Percentiles rank a stretch among this genome's conserved stretches.
Conservation (phyloP, 148 eudicot genomes). For the Euryodendron excelsum region DNA sequence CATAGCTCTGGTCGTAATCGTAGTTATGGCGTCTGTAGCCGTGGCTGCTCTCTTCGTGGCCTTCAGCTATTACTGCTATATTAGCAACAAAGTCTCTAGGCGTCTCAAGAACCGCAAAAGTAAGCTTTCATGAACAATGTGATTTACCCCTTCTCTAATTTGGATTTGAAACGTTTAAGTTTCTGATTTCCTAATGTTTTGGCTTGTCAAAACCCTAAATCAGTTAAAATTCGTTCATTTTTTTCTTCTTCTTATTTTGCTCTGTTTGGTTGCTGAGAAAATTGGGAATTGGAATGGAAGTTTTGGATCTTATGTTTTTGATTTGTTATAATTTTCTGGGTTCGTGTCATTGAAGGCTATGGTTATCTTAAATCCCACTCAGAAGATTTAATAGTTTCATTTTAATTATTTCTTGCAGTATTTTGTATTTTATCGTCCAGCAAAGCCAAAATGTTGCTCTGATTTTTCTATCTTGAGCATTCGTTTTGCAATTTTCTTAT, state of each 20-base stretch:
- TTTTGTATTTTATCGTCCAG: background rate
- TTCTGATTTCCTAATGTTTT: background rate
- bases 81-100: slow-evolving; percentile 61
- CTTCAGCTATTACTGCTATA: slow-evolving; percentile 77
- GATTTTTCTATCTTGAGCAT: background rate
- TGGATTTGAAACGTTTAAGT: background rate
- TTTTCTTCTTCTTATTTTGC: background rate
- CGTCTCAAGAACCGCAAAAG: slow-evolving; percentile 54
- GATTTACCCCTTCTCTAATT: background rate
- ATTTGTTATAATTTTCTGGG: no score
- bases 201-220: background rate
- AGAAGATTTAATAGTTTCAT: background rate
- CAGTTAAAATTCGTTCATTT: background rate
- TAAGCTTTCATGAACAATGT: slow-evolving; percentile 24
- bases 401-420: background rate
- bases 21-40: slow-evolving; percentile 61
- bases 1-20: slow-evolving; percentile 42
- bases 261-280: slow-evolving; percentile 11
- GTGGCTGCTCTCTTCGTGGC: slow-evolving; percentile 62
- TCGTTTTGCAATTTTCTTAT: background rate
- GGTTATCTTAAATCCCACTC: background rate
- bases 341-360: background rate
- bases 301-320: background rate
- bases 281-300: background rate
- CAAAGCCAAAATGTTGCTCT: background rate